Conservation (phyloP, 768 basidiomycete genomes). For the Phylloporus sp. region DNA sequence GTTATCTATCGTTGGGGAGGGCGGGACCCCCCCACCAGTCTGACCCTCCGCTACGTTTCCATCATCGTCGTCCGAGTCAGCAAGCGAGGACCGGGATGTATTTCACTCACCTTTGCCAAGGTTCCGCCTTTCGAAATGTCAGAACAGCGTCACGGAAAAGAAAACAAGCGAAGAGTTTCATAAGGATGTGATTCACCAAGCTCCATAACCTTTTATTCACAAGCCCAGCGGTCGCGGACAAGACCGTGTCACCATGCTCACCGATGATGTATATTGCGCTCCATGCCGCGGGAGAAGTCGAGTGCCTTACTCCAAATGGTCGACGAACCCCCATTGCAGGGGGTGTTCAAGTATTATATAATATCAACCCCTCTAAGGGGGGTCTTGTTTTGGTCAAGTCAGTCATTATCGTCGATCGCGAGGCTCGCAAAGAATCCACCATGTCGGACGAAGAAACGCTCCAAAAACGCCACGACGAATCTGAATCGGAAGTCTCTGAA, state of each 20-base stretch:
- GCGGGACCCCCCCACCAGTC: constrained; percentile 10
- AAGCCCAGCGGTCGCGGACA: too few relatives aligned
- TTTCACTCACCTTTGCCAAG: constrained; percentile 25
- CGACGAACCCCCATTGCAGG: neutral
- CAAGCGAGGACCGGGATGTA: neutral
- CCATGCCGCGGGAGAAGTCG: constrained; percentile 9
- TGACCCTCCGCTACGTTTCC: constrained; percentile 15
- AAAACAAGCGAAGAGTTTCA: too few relatives aligned
- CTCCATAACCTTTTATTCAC: too few relatives aligned
- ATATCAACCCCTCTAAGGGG: constrained; percentile 5
- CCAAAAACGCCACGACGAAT: constrained; percentile 60
- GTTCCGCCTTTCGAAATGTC: too few relatives aligned
- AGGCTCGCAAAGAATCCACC: constrained; percentile 10
- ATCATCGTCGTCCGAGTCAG: neutral
- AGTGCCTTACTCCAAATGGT: neutral
- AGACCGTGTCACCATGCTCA: neutral
- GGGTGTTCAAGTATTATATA: constrained; percentile 8
- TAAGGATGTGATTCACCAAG: too few relatives aligned
- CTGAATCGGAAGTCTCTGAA: constrained; percentile 67
- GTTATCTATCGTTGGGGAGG: constrained; percentile 37
- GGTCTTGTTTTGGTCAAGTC: constrained; percentile 17
- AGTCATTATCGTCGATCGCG: constrained; percentile 9
- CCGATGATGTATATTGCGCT: neutral
- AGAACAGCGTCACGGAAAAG: too few relatives aligned
- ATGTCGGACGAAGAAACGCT: constrained; percentile 71